Percentiles rank a stretch among this genome's conserved stretches.
Conservation (phyloP, 345 rosid genomes). For the Eucalyptus curtisii region DNA sequence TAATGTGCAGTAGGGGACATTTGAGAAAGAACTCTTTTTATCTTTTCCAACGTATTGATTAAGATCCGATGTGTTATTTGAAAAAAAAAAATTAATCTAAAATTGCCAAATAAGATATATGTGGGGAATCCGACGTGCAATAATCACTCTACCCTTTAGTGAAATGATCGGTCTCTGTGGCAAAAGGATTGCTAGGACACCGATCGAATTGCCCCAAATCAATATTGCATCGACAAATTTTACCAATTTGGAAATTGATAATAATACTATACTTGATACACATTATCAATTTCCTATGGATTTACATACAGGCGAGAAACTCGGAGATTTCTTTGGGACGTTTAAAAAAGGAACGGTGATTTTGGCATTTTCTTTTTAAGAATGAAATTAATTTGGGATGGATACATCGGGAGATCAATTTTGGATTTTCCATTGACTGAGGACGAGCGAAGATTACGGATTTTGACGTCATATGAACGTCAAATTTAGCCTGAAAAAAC, state of each 20-base stretch:
- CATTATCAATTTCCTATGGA: neutral
- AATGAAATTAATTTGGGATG: neutral
- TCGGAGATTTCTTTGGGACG: neutral
- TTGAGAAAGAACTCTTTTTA: no score
- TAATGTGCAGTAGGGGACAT: rapidly evolving
- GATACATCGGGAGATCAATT: neutral
- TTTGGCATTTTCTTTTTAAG: neutral
- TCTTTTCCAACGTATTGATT: no score
- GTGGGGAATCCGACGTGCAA: rapidly evolving
- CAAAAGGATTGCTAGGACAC: neutral
- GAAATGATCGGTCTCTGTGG: neutral
- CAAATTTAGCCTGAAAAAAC: neutral
- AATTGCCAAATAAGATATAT: rapidly evolving
- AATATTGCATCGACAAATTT: neutral
- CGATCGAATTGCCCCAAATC: rapidly evolving
- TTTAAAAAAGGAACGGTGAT: neutral
- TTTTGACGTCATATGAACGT: neutral
- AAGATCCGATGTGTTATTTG: neutral
- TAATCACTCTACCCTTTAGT: neutral
- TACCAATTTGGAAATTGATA: neutral
- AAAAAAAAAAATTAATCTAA: neutral
- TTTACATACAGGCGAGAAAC: neutral
- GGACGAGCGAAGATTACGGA: neutral
- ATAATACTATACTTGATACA: neutral
- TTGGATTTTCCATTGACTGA: neutral